Conservation (phyloP, 2,329 filamentous ascomycete species). For the Hymenoscyphus repandus region DNA sequence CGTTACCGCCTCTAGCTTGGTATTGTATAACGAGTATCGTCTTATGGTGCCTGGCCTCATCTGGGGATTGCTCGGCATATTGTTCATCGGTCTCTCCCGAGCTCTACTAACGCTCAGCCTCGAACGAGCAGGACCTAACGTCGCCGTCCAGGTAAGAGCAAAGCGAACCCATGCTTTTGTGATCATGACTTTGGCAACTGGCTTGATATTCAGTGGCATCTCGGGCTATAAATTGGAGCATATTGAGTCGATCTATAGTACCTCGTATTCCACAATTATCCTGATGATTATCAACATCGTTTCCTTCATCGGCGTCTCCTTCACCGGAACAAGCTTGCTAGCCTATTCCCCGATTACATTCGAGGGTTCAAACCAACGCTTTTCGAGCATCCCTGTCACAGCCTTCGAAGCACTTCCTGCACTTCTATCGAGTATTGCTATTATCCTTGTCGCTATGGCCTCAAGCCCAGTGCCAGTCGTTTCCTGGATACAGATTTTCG, state of each 20-base stretch:
- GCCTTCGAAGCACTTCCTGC: conserved; percentile 11
- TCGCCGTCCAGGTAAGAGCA: conserved; percentile 8
- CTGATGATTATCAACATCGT: conserved; percentile 14
- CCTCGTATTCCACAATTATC: conserved; percentile 5
- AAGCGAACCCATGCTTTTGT: conserved; percentile 20
- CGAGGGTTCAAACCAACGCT: conserved; percentile 7
- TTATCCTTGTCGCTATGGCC: conserved; percentile 14
- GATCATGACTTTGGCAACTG: conserved; percentile 22
- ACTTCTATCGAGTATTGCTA: conserved; percentile 11
- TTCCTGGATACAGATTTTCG: conserved; percentile 16
- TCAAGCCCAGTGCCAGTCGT: conserved; percentile 16
- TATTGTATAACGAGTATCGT: conserved; percentile 26
- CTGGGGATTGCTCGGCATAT: conserved; percentile 15
- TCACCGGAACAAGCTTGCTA: conserved; percentile 18
- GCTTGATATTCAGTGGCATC: conserved; percentile 16
- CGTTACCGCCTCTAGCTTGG: conserved; percentile 7
- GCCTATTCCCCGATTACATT: conserved; percentile 21
- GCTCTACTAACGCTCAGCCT: conserved; percentile 18
- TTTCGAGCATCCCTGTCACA: conserved; percentile 8
- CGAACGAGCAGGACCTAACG: conserved; percentile 11
- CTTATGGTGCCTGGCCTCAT: conserved; percentile 26
- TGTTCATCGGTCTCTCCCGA: conserved; percentile 19
- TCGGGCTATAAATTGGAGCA: conserved; percentile 11
- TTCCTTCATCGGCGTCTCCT: conserved; percentile 12
- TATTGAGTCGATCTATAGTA: conserved; percentile 5